phyloP scores from a whole-genome alignment of 169 alveolate genomes.

The Condylostoma magnum region DNA sequence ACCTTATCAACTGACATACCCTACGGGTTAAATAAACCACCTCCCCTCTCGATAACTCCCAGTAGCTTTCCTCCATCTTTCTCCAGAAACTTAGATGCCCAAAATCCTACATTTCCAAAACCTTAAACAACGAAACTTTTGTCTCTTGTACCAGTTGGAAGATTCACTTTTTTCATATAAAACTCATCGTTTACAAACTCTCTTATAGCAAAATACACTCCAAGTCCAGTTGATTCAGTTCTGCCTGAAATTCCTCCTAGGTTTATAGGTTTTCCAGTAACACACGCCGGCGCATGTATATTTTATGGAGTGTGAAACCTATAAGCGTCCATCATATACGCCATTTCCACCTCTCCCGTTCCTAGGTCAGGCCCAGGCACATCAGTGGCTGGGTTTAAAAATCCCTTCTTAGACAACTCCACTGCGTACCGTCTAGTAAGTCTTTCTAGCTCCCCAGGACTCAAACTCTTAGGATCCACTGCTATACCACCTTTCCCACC shows the following conservation, averaged over 20 bases:
- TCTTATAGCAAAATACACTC: slow-evolving; percentile 66
- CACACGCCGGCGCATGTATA: slow-evolving; percentile 64
- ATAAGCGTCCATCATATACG: slow-evolving; percentile 74
- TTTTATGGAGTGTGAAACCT: slow-evolving; percentile 52
- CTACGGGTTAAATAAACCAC: slow-evolving; percentile 49
- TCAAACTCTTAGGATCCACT: slow-evolving; percentile 53
- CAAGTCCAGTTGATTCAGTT: slow-evolving; percentile 74
- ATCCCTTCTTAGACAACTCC: slow-evolving; percentile 76
- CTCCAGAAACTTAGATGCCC: slow-evolving; percentile 62
- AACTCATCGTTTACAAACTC: slow-evolving; percentile 48
- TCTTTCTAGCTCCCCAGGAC: slow-evolving; percentile 60
- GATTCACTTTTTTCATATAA: slow-evolving; percentile 32
- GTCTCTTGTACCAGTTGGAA: slow-evolving; percentile 48
- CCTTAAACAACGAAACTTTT: slow-evolving; percentile 64
- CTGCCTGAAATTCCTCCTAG: slow-evolving; percentile 79
- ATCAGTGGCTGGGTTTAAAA: slow-evolving; percentile 71
- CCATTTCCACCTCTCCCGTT: slow-evolving; percentile 71
- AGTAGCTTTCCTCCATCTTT: slow-evolving; percentile 61
- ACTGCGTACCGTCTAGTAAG: slow-evolving; percentile 66
- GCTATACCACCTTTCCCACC: slow-evolving; percentile 77
- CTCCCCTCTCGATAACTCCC: slow-evolving; percentile 63
- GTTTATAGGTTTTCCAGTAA: slow-evolving; percentile 65
- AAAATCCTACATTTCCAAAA: slow-evolving; percentile 75
- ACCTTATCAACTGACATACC: slow-evolving; percentile 65
- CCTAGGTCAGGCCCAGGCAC: slow-evolving; percentile 81